Conservation (phyloP, 2,329 filamentous ascomycete species). For the Neonectria coccinea region DNA sequence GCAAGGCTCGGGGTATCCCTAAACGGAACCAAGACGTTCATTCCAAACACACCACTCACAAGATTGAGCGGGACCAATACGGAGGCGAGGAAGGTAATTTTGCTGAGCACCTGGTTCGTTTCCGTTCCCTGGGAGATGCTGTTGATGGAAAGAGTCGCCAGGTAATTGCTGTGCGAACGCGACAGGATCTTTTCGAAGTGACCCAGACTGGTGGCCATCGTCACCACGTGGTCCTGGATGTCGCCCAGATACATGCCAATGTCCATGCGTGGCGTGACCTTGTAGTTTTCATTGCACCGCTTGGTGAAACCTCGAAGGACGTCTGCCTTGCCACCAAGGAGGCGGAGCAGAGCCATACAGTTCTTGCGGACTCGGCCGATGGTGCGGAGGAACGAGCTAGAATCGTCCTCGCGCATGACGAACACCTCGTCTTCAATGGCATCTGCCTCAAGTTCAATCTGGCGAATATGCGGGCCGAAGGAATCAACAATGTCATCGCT, state of each 20-base stretch:
- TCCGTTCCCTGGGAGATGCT: conserved; percentile 88
- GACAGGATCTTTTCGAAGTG: conserved; percentile 99
- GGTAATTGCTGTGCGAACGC: conserved; percentile 93
- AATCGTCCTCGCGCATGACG: conserved; percentile 89
- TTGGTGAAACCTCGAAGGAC: conserved; percentile 98
- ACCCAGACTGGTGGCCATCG: conserved; percentile 95
- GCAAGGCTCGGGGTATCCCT: conserved; percentile 64
- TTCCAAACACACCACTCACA: conserved; percentile 87
- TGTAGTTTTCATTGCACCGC: conserved; percentile 97
- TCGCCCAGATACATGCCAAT: conserved; percentile 97
- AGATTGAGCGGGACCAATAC: conserved; percentile 97
- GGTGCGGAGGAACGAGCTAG: conserved; percentile 84
- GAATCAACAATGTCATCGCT: conserved; percentile 97
- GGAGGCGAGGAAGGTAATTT: conserved; percentile 93
- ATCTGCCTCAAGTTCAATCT: conserved; percentile 90
- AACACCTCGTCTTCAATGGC: conserved; percentile 96
- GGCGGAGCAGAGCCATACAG: conserved; percentile 90
- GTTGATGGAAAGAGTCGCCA: conserved; percentile 93
- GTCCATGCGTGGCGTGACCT: conserved; percentile 93
- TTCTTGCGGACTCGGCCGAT: conserved; percentile 95
- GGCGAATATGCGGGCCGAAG: conserved; percentile 89
- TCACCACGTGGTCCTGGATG: conserved; percentile 99
- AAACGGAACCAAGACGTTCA: conserved; percentile 85
- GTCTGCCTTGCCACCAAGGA: conserved; percentile 97
- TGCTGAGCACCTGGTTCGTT: conserved; percentile 90